Percentiles rank a stretch among this genome's conserved stretches.
phyloP scores from a whole-genome alignment of 2,329 filamentous ascomycete genomes.

The Fonsecaea erecta region DNA sequence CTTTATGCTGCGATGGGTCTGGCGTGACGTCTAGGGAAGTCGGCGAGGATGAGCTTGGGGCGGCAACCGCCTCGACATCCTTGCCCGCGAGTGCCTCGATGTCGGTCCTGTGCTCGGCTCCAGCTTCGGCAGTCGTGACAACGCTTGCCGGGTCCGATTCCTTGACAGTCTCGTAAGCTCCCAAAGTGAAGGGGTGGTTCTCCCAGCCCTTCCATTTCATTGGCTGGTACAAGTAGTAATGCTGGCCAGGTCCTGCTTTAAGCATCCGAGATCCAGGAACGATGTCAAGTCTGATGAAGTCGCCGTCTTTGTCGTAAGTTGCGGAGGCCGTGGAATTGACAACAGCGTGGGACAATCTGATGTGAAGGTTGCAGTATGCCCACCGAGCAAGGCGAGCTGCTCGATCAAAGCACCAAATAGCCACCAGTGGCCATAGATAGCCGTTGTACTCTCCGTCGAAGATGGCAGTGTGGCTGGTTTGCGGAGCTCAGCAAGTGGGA shows the following conservation, averaged over 20 bases:
- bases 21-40: constrained; percentile 11
- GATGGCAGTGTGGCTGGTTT: constrained; percentile 52
- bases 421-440: constrained; percentile 57
- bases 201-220: constrained; percentile 53
- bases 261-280: constrained; percentile 43
- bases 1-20: constrained; percentile 9
- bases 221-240: constrained; percentile 58
- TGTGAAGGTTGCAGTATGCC: constrained; percentile 51
- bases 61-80: constrained; percentile 10
- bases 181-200: constrained; percentile 58
- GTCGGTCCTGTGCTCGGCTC: not conserved
- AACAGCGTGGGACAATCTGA: constrained; percentile 40
- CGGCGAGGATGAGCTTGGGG: constrained; percentile 7
- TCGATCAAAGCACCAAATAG: constrained; percentile 57
- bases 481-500: not conserved
- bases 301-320: constrained; percentile 50
- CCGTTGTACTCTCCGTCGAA: constrained; percentile 55
- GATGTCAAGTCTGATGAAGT: constrained; percentile 56
- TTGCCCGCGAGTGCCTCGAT: constrained; percentile 34
- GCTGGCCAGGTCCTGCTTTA: constrained; percentile 51
- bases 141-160: not conserved
- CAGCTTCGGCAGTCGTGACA: constrained; percentile 27
- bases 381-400: constrained; percentile 50
- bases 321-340: constrained; percentile 46
- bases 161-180: constrained; percentile 36